Conservation (phyloP, 805 yeast genomes). For the Candida loeiensis region DNA sequence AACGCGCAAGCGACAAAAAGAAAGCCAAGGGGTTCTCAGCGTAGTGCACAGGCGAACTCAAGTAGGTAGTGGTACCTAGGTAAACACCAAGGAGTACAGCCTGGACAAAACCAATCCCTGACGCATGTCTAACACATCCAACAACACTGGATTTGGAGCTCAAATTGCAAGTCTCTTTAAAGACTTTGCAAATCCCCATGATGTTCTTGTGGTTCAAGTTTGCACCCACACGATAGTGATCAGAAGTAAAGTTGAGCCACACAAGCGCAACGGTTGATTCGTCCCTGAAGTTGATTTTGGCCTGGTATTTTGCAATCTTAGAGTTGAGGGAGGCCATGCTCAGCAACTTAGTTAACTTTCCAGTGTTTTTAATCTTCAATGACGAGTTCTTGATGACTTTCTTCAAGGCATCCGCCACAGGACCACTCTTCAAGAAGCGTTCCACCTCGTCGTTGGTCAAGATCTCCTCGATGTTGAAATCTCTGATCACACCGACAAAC, state of each 20-base stretch:
- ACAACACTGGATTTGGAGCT: conserved; percentile 67
- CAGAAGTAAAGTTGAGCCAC: conserved; percentile 70
- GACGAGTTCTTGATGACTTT: conserved; percentile 32
- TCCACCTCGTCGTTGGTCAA: conserved; percentile 80
- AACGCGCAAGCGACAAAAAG: conserved; percentile 65
- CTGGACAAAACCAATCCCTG: conserved; percentile 86
- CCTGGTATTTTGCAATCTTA: conserved; percentile 42
- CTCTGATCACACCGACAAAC: conserved; percentile 60
- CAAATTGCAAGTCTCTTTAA: conserved; percentile 89
- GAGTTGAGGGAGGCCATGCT: conserved; percentile 40
- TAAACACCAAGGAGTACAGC: conserved; percentile 81
- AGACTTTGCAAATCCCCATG: conserved; percentile 76
- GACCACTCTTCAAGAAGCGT: conserved; percentile 61
- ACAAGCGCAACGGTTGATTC: conserved; percentile 51
- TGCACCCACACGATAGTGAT: conserved; percentile 61
- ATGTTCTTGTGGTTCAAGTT: conserved; percentile 58
- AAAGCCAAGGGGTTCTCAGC: conserved; percentile 71
- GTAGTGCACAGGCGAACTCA: conserved; percentile 74
- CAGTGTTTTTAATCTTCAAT: conserved; percentile 63
- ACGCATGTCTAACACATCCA: conserved; percentile 81
- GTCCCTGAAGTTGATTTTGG: conserved; percentile 35
- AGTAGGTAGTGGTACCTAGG: conserved; percentile 79
- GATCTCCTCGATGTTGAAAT: conserved; percentile 66
- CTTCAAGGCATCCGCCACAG: conserved; percentile 57
- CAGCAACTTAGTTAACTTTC: conserved; percentile 48